Conservation (phyloP, 2,329 filamentous ascomycete species). For the Ceratocystis lukuohia region DNA sequence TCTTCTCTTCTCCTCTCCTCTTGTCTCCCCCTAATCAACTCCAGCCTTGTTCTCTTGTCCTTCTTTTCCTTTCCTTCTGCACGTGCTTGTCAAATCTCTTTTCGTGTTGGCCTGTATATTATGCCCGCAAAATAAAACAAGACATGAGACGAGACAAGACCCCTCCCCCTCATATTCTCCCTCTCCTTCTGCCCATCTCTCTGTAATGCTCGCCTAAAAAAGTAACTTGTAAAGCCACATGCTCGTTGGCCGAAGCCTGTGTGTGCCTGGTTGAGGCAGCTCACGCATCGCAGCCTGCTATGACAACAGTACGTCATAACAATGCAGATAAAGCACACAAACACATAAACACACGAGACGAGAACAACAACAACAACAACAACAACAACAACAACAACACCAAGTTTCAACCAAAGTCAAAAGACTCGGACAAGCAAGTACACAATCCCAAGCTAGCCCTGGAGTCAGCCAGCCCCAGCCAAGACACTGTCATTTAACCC, state of each 20-base stretch:
- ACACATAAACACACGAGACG: too few relatives aligned
- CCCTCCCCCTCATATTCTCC: neutral
- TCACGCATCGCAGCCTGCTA: neutral
- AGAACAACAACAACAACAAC: too few relatives aligned
- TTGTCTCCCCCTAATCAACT: neutral
- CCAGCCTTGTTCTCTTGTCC: neutral
- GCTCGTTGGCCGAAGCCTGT: neutral
- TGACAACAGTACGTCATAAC: too few relatives aligned
- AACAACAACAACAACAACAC: too few relatives aligned
- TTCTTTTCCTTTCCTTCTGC: neutral
- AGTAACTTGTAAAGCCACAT: neutral
- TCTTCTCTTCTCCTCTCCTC: neutral
- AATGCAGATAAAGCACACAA: too few relatives aligned
- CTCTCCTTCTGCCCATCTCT: neutral
- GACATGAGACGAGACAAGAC: neutral
- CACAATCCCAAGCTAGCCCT: too few relatives aligned
- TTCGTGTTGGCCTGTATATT: too few relatives aligned
- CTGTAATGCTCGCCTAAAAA: neutral
- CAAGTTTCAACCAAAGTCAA: too few relatives aligned
- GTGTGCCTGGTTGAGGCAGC: neutral
- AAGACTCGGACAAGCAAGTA: too few relatives aligned
- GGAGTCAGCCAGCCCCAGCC: too few relatives aligned
- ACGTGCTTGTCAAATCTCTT: too few relatives aligned
- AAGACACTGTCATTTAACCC: too few relatives aligned
- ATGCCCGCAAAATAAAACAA: neutral